Evolutionary conservation across 129 eudicot species (phyloP).

Genomic region (Pulicaria dysenterica): DNA sequence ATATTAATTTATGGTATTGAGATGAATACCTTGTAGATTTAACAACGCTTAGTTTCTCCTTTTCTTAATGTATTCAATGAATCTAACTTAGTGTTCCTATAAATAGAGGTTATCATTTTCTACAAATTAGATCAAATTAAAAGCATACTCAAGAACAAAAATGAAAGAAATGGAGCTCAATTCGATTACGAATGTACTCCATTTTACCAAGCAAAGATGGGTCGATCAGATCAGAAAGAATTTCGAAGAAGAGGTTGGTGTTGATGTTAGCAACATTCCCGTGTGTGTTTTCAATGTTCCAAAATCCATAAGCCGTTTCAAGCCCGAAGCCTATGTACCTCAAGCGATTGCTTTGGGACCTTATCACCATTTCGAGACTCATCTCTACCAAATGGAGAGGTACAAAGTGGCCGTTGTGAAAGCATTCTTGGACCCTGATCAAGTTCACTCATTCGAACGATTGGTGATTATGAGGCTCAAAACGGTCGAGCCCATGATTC

Average conservation of each 20-base stretch:
- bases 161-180: conserved; percentile 26
- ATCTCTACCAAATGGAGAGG: conserved; percentile 45
- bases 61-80: conserved; percentile 3
- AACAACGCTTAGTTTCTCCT: background rate
- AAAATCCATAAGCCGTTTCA: conserved; percentile 33
- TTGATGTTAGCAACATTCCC: conserved; percentile 26
- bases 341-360: conserved; percentile 47
- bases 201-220: conserved; percentile 39
- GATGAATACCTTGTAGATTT: conserved; percentile 12
- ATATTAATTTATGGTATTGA: conserved; percentile 11
- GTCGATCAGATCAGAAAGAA: conserved; percentile 34
- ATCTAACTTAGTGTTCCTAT: conserved; percentile 17
- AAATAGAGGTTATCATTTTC: conserved; percentile 19
- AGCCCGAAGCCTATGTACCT: conserved; percentile 50
- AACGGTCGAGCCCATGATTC: conserved; percentile 31
- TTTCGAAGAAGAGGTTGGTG: conserved; percentile 30
- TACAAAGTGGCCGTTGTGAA: conserved; percentile 40
- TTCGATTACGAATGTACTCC: conserved; percentile 25
- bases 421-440: conserved; percentile 21
- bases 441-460: background rate
- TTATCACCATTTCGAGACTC: conserved; percentile 43
- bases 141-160: conserved; percentile 4
- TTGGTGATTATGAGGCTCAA: conserved; percentile 30
- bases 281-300: conserved; percentile 43
- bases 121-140: background rate